A percentile compares a stretch with the other conserved stretches of the same genome.
Conservation (phyloP, 2,329 filamentous ascomycete species). For the Aspergillus hiratsukae region DNA sequence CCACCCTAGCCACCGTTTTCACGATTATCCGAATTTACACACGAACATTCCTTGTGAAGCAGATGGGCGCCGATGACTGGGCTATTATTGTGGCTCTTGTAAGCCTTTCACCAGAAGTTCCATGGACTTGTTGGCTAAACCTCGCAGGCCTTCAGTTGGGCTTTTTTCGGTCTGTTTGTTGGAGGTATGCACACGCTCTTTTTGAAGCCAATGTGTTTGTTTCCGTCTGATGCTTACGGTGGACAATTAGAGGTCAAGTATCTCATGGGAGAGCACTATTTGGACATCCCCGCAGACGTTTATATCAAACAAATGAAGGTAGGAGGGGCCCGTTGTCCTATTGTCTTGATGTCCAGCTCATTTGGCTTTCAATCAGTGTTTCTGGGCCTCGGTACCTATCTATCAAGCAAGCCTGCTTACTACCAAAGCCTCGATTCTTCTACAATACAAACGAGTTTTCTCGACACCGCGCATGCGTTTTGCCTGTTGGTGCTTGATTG, state of each 20-base stretch:
- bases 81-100: slow-evolving; percentile 34
- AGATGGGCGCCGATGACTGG: slow-evolving; percentile 36
- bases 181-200: slow-evolving; percentile 20
- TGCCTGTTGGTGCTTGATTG: slow-evolving; percentile 31
- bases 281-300: slow-evolving; percentile 14
- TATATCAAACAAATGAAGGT: slow-evolving; percentile 25
- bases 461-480: slow-evolving; percentile 26
- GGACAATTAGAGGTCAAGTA: slow-evolving; percentile 23
- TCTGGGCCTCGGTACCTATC: slow-evolving; percentile 30
- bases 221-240: not conserved
- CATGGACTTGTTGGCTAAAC: not conserved
- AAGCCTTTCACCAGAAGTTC: slow-evolving; percentile 4
- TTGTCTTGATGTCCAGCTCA: not conserved
- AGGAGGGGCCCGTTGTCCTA: slow-evolving; percentile 1
- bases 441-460: slow-evolving; percentile 35
- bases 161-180: slow-evolving; percentile 26
- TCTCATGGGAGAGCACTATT: slow-evolving; percentile 25
- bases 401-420: slow-evolving; percentile 32
- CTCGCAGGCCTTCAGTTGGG: slow-evolving; percentile 24
- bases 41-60: slow-evolving; percentile 28
- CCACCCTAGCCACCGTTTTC: slow-evolving; percentile 28
- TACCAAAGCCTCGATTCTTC: slow-evolving; percentile 33
- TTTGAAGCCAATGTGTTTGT: not conserved
- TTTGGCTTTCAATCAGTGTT: slow-evolving; percentile 15
- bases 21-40: slow-evolving; percentile 41